A percentile compares a stretch with the other conserved stretches of the same genome.
These are phyloP conservation scores for Fragaria iinumae DNA, from an alignment of 306 rosid species.

Conservation along the genomic window DNA sequence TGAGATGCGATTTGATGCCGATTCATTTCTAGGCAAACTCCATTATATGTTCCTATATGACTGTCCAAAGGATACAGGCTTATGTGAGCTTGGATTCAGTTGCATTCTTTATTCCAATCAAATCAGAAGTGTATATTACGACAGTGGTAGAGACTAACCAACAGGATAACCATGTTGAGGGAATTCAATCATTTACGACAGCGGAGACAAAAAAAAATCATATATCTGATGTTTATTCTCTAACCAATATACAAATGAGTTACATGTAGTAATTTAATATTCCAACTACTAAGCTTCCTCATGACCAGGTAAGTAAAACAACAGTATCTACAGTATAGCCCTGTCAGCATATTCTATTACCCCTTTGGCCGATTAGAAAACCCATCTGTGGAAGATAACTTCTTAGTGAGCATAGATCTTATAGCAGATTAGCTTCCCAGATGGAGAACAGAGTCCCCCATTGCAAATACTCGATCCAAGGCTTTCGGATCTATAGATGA, in stretches of 20 bases:
- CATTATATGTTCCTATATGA: not conserved
- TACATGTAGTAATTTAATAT: constrained; percentile 9
- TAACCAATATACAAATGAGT: constrained; percentile 14
- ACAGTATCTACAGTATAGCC: constrained; percentile 9
- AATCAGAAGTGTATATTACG: not conserved
- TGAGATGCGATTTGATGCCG: not conserved
- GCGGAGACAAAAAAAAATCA: not conserved
- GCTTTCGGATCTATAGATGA: not conserved
- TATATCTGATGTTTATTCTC: constrained; percentile 2
- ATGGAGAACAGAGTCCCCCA: not conserved
- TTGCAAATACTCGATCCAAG: not conserved
- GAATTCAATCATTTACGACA: not conserved
- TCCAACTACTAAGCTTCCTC: not conserved
- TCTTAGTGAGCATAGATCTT: not conserved
- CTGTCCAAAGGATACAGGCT: not conserved
- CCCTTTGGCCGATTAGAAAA: not conserved
- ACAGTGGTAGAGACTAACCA: not conserved
- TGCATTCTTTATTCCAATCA: not conserved
- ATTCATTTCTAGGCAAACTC: not conserved
- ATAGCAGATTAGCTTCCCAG: not conserved
- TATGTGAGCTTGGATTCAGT: not conserved
- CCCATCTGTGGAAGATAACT: constrained; percentile 7
- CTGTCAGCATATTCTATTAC: not conserved
- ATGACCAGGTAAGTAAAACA: constrained; percentile 10
- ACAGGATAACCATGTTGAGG: not conserved